A percentile compares a stretch with the other conserved stretches of the same genome.
phyloP scores from a whole-genome alignment of 768 basidiomycete genomes.

The Macrocybe gigantea region DNA sequence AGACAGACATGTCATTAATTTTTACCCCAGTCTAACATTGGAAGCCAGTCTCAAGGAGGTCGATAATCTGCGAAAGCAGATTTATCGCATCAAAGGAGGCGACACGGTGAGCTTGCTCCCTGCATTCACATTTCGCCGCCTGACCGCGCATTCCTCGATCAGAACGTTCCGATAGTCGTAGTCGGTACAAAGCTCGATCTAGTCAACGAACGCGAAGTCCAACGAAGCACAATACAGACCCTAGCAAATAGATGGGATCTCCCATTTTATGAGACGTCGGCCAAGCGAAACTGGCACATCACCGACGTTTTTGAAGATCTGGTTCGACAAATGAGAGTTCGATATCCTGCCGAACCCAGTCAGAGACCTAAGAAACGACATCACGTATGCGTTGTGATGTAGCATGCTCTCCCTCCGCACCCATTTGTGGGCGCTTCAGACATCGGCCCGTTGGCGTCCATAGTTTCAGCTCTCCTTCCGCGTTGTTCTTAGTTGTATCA shows the following conservation, averaged over 20 bases:
- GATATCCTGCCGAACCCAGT: constrained; percentile 48
- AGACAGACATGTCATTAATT: constrained; percentile 4
- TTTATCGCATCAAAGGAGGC: constrained; percentile 72
- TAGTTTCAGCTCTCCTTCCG: background rate
- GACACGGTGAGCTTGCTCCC: constrained; percentile 40
- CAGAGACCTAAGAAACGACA: constrained; percentile 29
- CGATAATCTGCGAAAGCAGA: constrained; percentile 75
- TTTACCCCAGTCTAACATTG: constrained; percentile 58
- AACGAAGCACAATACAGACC: constrained; percentile 53
- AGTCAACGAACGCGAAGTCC: constrained; percentile 74
- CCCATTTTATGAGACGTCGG: constrained; percentile 86
- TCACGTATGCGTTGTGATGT: constrained; percentile 37
- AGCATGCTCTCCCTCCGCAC: constrained; percentile 8
- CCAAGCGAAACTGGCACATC: constrained; percentile 79
- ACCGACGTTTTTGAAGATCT: constrained; percentile 75
- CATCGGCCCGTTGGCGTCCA: background rate
- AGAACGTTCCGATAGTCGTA: constrained; percentile 75
- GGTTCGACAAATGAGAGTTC: constrained; percentile 64
- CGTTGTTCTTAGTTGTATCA: too few species aligned
- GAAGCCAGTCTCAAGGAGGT: constrained; percentile 79
- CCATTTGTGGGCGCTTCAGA: constrained; percentile 2
- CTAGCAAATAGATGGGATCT: constrained; percentile 62
- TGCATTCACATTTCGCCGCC: background rate
- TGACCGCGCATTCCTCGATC: constrained; percentile 3
- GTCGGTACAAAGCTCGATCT: constrained; percentile 87